phyloP scores from a whole-genome alignment of 163 green algal species.

The Volvox carteri region DNA sequence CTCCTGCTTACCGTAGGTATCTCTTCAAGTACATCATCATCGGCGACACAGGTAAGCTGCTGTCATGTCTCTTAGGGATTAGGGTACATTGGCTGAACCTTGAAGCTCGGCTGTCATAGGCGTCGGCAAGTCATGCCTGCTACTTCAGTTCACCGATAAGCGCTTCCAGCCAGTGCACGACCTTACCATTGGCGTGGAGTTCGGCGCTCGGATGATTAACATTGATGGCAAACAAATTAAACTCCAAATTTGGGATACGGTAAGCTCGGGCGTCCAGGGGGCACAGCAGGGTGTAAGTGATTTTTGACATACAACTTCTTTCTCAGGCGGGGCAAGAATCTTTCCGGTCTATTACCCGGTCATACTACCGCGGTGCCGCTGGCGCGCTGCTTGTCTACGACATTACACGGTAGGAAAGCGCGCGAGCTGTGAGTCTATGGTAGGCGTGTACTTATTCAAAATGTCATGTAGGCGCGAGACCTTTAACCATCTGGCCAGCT shows the following conservation, averaged over 20 bases:
- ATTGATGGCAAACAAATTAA: conserved; percentile 99
- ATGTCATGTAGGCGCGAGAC: conserved; percentile 91
- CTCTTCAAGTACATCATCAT: conserved; percentile 99
- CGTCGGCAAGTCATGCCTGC: conserved; percentile 99
- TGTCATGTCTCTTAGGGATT: neutral
- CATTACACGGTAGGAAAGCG: conserved; percentile 88
- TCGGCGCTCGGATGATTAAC: conserved; percentile 98
- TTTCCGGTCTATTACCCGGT: conserved; percentile 98
- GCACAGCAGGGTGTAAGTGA: neutral
- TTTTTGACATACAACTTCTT: neutral
- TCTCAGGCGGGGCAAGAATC: conserved; percentile 95
- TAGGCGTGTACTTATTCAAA: neutral
- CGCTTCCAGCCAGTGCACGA: conserved; percentile 99
- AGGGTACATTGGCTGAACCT: neutral
- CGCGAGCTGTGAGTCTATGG: neutral
- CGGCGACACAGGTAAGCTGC: conserved; percentile 90
- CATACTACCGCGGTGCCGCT: conserved; percentile 98
- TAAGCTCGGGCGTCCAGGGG: conserved; percentile 59
- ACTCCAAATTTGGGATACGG: conserved; percentile 99
- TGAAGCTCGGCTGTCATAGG: conserved; percentile 74
- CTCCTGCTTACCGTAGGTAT: conserved; percentile 74
- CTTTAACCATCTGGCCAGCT: conserved; percentile 98
- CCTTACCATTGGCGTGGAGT: conserved; percentile 99
- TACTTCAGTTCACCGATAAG: conserved; percentile 99
- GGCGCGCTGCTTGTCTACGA: conserved; percentile 99